A percentile compares a stretch with the other conserved stretches of the same genome.
Evolutionary conservation across 2,329 filamentous ascomycete species (phyloP).

Genomic region (Aspergillus sp.): DNA sequence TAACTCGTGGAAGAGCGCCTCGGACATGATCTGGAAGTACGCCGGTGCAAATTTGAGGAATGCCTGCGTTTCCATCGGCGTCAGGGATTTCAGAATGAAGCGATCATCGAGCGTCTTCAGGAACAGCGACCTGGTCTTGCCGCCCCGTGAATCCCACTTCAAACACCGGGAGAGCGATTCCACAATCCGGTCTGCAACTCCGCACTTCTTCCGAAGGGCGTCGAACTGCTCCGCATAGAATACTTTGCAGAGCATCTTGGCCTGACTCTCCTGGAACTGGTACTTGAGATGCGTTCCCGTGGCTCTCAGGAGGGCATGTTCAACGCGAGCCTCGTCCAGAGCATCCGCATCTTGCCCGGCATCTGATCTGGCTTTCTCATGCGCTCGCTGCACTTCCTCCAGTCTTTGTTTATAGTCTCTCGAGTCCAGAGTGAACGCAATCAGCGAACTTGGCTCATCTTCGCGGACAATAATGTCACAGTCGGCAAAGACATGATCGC

Average conservation of each 20-base stretch:
- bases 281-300: constrained; percentile 94
- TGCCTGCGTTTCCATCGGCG: constrained; percentile 81
- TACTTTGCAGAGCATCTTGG: constrained; percentile 94
- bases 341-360: constrained; percentile 29
- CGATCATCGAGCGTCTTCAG: constrained; percentile 92
- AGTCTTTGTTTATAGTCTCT: constrained; percentile 80
- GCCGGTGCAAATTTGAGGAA: constrained; percentile 93
- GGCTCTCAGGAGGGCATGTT: constrained; percentile 71
- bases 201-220: constrained; percentile 83
- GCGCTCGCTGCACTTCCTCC: constrained; percentile 36
- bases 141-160: constrained; percentile 96
- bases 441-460: constrained; percentile 92
- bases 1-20: constrained; percentile 88
- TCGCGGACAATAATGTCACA: constrained; percentile 95
- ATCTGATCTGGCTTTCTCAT: constrained; percentile 18
- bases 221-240: constrained; percentile 99
- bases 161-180: constrained; percentile 91
- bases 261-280: constrained; percentile 86
- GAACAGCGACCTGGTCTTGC: constrained; percentile 96
- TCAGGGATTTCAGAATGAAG: constrained; percentile 84
- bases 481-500: constrained; percentile 93
- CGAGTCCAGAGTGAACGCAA: constrained; percentile 83
- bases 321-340: constrained; percentile 61
- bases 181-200: constrained; percentile 84
- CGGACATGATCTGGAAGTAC: constrained; percentile 95